These are phyloP conservation scores for Penicillium antarcticum DNA, from an alignment of 495 filamentous ascomycete species.

Conservation along the genomic window DNA sequence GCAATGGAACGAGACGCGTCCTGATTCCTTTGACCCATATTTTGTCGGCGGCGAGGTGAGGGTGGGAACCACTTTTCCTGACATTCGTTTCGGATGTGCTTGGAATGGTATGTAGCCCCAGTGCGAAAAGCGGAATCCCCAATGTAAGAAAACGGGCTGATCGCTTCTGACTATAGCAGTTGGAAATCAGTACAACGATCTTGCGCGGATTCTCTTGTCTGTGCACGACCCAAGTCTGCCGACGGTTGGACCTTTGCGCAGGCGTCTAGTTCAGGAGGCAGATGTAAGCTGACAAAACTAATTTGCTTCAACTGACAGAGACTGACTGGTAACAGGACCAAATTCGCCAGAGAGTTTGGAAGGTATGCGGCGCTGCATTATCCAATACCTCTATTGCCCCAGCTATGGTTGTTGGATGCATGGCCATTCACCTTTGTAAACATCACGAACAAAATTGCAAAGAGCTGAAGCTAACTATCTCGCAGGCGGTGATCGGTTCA, in stretches of 20 bases:
- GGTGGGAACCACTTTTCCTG: constrained; percentile 16
- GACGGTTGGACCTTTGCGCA: constrained; percentile 17
- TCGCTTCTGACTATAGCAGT: constrained; percentile 10
- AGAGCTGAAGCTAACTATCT: not conserved
- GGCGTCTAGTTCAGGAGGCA: constrained; percentile 12
- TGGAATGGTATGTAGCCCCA: constrained; percentile 18
- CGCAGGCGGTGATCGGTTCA: constrained; percentile 24
- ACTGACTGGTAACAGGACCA: constrained; percentile 3
- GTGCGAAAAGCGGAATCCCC: no score
- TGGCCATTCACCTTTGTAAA: constrained; percentile 26
- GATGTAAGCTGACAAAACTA: constrained; percentile 11
- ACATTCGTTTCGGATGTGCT: constrained; percentile 21
- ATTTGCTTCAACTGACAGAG: not conserved
- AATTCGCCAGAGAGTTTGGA: constrained; percentile 25
- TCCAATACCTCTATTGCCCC: constrained; percentile 21
- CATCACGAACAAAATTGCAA: not conserved
- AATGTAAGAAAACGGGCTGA: not conserved
- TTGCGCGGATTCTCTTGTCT: constrained; percentile 16
- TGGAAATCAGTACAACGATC: constrained; percentile 20
- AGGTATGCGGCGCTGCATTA: constrained; percentile 23
- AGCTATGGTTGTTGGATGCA: constrained; percentile 24
- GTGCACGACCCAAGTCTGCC: constrained; percentile 22
- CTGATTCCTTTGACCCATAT: constrained; percentile 23
- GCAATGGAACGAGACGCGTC: constrained; percentile 18
- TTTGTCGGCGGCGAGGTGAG: constrained; percentile 18